Conservation (phyloP, 2,329 filamentous ascomycete genomes). For the Ustulina deusta region DNA sequence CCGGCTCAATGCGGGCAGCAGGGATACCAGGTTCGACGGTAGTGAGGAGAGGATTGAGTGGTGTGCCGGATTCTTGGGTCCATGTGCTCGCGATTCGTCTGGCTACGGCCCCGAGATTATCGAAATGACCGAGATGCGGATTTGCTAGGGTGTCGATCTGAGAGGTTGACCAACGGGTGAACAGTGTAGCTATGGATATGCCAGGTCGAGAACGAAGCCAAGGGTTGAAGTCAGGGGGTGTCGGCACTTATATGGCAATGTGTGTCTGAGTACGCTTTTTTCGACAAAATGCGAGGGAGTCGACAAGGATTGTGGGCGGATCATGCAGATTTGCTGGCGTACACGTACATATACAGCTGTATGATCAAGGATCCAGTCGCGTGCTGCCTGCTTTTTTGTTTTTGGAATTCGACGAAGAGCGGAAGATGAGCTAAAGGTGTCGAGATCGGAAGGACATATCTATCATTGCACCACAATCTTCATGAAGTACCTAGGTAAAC, state of each 20-base stretch:
- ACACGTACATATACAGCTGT: slow-evolving; percentile 18
- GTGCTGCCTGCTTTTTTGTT: slow-evolving; percentile 11
- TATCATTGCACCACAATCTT: not conserved
- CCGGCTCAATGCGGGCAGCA: slow-evolving; percentile 15
- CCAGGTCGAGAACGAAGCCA: slow-evolving; percentile 3
- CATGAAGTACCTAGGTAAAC: not conserved
- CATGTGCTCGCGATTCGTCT: slow-evolving; percentile 19
- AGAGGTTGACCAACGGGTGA: not conserved
- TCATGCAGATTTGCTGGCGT: slow-evolving; percentile 34
- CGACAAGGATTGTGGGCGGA: slow-evolving; percentile 37
- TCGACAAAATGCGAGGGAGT: slow-evolving; percentile 16
- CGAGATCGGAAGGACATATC: not conserved
- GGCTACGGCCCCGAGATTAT: not conserved
- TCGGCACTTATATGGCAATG: slow-evolving; percentile 16
- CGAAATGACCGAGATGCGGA: not conserved
- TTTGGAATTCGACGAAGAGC: slow-evolving; percentile 13
- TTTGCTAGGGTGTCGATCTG: not conserved
- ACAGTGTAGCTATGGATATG: not conserved
- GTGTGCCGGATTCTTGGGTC: not conserved
- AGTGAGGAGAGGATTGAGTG: not conserved
- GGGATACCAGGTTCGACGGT: slow-evolving; percentile 15
- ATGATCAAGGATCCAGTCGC: slow-evolving; percentile 27
- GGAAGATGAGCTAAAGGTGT: not conserved
- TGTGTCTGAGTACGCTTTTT: slow-evolving; percentile 3
- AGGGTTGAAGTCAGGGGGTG: slow-evolving; percentile 16